phyloP scores from a whole-genome alignment of 2,329 filamentous ascomycete genomes.

The Ophiostoma triangulosporum region DNA sequence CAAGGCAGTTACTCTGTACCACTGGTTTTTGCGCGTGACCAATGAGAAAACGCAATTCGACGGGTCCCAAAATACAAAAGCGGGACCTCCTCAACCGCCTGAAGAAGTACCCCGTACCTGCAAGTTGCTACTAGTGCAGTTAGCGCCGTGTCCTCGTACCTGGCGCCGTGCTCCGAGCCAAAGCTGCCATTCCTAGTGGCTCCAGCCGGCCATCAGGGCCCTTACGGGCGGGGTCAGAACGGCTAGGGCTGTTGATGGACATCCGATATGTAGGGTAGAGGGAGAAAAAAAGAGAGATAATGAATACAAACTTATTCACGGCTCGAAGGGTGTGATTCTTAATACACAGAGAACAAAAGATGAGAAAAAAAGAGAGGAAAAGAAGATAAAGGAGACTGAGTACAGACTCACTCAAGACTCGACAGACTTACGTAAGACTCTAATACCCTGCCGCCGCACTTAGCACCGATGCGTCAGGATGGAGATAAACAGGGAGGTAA shows the following conservation, averaged over 20 bases:
- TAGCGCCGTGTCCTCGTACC: too few relatives aligned
- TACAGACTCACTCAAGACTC: too few relatives aligned
- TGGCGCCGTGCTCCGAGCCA: background rate
- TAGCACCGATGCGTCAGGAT: too few relatives aligned
- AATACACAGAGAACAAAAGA: background rate
- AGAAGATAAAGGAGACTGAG: too few relatives aligned
- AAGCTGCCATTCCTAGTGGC: too few relatives aligned
- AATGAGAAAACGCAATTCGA: background rate
- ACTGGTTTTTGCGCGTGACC: background rate
- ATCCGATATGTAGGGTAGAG: background rate
- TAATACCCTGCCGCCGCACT: too few relatives aligned
- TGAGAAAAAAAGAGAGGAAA: background rate
- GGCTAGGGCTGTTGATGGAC: background rate
- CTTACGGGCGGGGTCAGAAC: background rate
- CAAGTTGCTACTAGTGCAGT: background rate
- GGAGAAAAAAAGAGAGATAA: background rate
- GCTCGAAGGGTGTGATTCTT: background rate
- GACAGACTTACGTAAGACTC: too few relatives aligned
- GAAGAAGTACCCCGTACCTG: background rate
- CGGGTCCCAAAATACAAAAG: too few relatives aligned
- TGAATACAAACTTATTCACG: background rate
- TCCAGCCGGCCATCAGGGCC: background rate
- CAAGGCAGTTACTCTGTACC: background rate
- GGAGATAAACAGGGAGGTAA: too few relatives aligned
- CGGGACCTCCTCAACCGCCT: too few relatives aligned